Evolutionary conservation across 352 stramenopile species (phyloP).

Genomic region (Pseudoperonospora humuli): DNA sequence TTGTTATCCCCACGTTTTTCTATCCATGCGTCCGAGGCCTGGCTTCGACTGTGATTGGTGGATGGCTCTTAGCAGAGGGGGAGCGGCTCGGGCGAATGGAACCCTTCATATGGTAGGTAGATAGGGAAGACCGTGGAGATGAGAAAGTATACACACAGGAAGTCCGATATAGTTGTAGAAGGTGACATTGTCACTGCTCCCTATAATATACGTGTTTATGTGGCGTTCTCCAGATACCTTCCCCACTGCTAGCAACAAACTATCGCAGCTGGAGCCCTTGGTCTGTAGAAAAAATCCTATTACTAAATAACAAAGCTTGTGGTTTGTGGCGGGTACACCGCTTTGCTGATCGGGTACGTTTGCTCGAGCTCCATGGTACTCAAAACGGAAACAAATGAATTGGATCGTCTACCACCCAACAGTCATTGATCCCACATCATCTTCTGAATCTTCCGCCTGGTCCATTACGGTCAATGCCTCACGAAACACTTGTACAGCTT

Average conservation of each 20-base stretch:
- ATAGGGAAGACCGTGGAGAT: too few species aligned
- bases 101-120: too few species aligned
- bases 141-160: too few species aligned
- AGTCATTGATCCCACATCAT: slow-evolving; percentile 71
- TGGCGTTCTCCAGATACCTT: slow-evolving; percentile 8
- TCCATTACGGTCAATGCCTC: slow-evolving; percentile 68
- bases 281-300: slow-evolving; percentile 17
- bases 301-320: slow-evolving; percentile 34
- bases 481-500: slow-evolving; percentile 67
- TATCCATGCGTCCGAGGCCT: too few species aligned
- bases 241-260: neutral
- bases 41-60: too few species aligned
- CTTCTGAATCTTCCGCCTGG: slow-evolving; percentile 55
- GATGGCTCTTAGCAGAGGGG: too few species aligned
- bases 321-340: slow-evolving; percentile 12
- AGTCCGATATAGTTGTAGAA: too few species aligned
- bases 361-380: slow-evolving; percentile 3
- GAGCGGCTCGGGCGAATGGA: too few species aligned
- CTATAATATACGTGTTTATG: slow-evolving; percentile 24
- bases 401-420: slow-evolving; percentile 51
- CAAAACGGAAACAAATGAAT: slow-evolving; percentile 5
- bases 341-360: slow-evolving; percentile 12
- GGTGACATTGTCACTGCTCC: too few species aligned
- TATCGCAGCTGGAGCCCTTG: slow-evolving; percentile 5
- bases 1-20: too few species aligned